Base-by-base conservation (phyloP, 371 early-diverging fungal species). In the Sporodiniella umbellata region DNA sequence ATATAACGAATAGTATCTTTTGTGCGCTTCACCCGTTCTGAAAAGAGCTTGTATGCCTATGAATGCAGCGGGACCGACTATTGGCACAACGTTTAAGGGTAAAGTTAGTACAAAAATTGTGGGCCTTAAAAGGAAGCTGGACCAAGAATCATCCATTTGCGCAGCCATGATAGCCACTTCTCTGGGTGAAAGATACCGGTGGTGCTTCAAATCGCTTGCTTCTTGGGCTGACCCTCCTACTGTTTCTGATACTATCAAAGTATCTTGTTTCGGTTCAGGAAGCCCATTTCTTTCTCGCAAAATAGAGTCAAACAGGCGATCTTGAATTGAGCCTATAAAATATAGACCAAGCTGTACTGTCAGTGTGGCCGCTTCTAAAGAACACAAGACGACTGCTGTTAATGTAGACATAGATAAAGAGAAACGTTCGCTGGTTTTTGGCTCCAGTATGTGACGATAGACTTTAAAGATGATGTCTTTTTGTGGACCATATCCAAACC, bases 271-370 rank as follows among this genome's bases (percentile, higher is more conserved):
- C 24, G 48, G 10, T 2, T 28, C 14, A 10, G 66, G 66, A 8
- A 64, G 31, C 3, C 51, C 58, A 2, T 58, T 47, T 31, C 56
- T 54, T 17, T 68, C 69, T 8, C 54, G 33, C 5, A 72, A 42
- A 2, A 68, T 59, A 12, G 66, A 58, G 14, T 72, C 72, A 55
- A 72, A 72, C 5, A 72, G 38, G 3, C 72, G 55, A 26, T 60
- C 54, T 12, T 54, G 61, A 4, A 68, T 48, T 4, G 53, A 48
- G 2, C 72, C 72, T 12, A 72, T 47, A 40, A 66, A 58, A 35
- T 64, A 51, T 3, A 35, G 37, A 19, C 46, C 45, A 2, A 66
- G 33, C 31, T 63, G 62, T 4, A 58, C 24, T 12, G 60, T 62
- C 11, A 68, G 35, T 11, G 56, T 53, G 10, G 68, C 66, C 6